Base-by-base conservation (phyloP, 169 alveolate species). In the Plasmodium sp. region DNA sequence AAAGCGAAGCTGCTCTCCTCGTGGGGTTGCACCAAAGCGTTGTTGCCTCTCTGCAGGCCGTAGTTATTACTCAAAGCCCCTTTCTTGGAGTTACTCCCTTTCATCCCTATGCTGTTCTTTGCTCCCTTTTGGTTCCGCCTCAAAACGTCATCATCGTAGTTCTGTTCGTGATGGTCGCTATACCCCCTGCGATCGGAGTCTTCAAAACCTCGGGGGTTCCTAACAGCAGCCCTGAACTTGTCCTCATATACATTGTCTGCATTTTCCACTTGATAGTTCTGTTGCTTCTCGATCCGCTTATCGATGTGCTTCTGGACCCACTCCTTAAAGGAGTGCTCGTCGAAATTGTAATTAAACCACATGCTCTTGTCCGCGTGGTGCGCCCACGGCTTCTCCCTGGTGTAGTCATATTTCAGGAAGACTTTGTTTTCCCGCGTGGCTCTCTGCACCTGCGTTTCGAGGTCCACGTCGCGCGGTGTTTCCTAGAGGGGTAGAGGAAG, bases 261-360 rank as follows among this genome's bases (percentile, higher is more conserved):
- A 90, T 80, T 90, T 74, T 90, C 94, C 27, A 90, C 67, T 81
- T 90, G 90, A 41, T 90, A 90, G 83, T 90, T 58, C 41, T 90
- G 51, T 27, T 79, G 92, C 45, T 90, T 79, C 36, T 90, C 92
- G 7, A 90, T 39, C 48, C 91, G 71, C 51, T 51, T 79, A n/a
- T 90, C 94, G 18, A 90, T 90, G 43, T 81, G 88, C 62, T 90
- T 79, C 73, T 90, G 94, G 4, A 90, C 62, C 94, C 94, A 90
- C 9, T 90, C 91, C 82, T 90, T 90, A 45, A 90, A 90, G 48
- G 79, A 80, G 16, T 90, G 43, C 36, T 90, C 94, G 58, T 90
- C 83, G 22, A 90, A 90, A 54, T 90, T 90, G n/a, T 90, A 90
- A 80, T 90, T 90, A 22, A 90, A 90, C 94, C 94, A 90, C 84